A percentile compares a stretch with the other conserved stretches of the same genome.
Evolutionary conservation across 345 rosid genomes (phyloP).

Genomic region (Euphorbia peplus): DNA sequence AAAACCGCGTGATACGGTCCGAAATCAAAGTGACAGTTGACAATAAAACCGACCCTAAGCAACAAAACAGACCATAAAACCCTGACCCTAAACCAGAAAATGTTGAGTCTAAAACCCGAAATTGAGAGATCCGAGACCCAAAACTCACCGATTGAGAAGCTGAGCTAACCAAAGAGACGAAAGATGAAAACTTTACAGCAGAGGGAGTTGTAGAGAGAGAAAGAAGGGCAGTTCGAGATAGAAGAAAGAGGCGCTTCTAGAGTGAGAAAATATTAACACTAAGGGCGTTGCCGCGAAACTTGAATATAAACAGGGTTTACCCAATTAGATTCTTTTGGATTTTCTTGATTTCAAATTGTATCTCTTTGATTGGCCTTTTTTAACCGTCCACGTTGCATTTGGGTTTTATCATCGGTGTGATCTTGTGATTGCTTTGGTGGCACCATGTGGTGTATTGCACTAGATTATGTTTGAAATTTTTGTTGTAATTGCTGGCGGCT

Average conservation of each 20-base stretch:
- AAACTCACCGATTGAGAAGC: conserved; percentile 31
- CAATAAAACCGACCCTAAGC: conserved; percentile 12
- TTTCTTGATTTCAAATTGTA: not conserved
- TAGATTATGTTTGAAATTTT: conserved; percentile 20
- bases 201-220: conserved; percentile 15
- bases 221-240: conserved; percentile 20
- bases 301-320: conserved; percentile 46
- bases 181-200: conserved; percentile 16
- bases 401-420: not conserved
- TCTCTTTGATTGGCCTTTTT: too few relatives aligned
- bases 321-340: conserved; percentile 31
- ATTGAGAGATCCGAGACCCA: conserved; percentile 34
- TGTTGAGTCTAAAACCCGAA: conserved; percentile 38
- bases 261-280: conserved; percentile 13
- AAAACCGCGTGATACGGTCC: not conserved
- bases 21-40: not conserved
- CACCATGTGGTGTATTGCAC: not conserved
- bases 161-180: conserved; percentile 16
- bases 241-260: conserved; percentile 16
- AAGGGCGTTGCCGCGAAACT: conserved; percentile 83
- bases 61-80: conserved; percentile 11
- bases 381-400: conserved; percentile 4
- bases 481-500: not conserved
- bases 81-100: too few relatives aligned
- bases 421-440: not conserved